Evolutionary conservation across 129 eudicot species (phyloP).

Genomic region (Flaveria robusta): DNA sequence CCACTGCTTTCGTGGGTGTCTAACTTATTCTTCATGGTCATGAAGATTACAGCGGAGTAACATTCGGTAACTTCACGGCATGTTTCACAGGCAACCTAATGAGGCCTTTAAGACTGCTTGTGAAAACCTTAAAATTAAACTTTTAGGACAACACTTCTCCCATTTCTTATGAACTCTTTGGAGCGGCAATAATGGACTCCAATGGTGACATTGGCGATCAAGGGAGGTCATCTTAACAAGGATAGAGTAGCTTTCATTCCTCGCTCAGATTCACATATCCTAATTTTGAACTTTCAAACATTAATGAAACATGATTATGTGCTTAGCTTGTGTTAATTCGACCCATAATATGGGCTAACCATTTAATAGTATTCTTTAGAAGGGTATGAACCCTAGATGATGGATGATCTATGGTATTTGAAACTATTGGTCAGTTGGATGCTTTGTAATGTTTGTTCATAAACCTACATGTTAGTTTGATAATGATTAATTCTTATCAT

Average conservation of each 20-base stretch:
- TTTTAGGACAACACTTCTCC: neutral
- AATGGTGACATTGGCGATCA: neutral
- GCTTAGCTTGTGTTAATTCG: neutral
- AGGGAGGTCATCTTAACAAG: neutral
- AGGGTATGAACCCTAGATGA: slow-evolving; percentile 4
- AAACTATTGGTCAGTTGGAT: neutral
- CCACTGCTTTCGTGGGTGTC: neutral
- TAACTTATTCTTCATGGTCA: neutral
- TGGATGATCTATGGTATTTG: neutral
- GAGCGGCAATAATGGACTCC: neutral
- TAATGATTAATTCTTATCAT: no score
- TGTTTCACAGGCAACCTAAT: neutral
- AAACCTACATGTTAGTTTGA: neutral
- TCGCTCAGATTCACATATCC: neutral
- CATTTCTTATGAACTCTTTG: neutral
- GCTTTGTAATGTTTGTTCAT: neutral
- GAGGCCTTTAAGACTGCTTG: neutral
- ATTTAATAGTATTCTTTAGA: no score
- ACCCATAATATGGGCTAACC: neutral
- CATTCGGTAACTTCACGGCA: neutral
- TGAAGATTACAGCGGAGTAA: neutral
- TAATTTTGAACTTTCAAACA: neutral
- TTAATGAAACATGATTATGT: neutral
- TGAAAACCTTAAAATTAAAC: neutral
- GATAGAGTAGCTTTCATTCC: neutral